Conservation (phyloP, 2,329 filamentous ascomycete genomes). For the Dissoconium aciculare region DNA sequence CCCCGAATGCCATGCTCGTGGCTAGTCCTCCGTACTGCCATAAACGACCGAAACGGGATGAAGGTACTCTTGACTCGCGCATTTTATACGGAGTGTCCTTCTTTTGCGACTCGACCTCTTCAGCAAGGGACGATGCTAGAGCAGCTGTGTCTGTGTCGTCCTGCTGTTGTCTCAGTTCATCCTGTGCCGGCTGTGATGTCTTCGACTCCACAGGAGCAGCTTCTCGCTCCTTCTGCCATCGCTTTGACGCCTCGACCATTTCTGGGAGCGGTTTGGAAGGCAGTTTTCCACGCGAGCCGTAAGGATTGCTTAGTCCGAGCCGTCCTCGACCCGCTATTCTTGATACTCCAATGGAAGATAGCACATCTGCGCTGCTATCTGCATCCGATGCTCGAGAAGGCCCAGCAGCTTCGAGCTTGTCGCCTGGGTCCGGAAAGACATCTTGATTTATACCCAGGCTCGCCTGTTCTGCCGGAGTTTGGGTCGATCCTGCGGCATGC, state of each 20-base stretch:
- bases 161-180: conserved; percentile 1
- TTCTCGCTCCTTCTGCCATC: conserved; percentile 11
- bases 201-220: too few species aligned
- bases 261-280: conserved; percentile 21
- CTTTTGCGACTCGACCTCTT: neutral
- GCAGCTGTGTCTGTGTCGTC: too few species aligned
- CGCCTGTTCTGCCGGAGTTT: conserved; percentile 27
- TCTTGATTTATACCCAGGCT: conserved; percentile 44
- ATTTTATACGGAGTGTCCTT: conserved; percentile 44
- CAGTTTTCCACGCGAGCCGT: conserved; percentile 17
- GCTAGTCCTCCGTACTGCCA: conserved; percentile 94
- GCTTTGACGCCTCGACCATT: conserved; percentile 20
- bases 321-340: conserved; percentile 33
- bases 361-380: too few species aligned
- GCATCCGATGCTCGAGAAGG: too few species aligned
- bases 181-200: conserved; percentile 1
- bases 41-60: conserved; percentile 68
- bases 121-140: neutral
- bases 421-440: conserved; percentile 28
- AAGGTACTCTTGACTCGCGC: conserved; percentile 77
- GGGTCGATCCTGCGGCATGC: conserved; percentile 32
- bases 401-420: too few species aligned
- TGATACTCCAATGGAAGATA: too few species aligned
- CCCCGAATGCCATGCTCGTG: conserved; percentile 88
- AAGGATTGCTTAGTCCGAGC: conserved; percentile 25